Percentiles rank a stretch among this genome's conserved stretches.
These are phyloP conservation scores for Sicyos edulis DNA, from an alignment of 306 rosid species.

Conservation along the genomic window DNA sequence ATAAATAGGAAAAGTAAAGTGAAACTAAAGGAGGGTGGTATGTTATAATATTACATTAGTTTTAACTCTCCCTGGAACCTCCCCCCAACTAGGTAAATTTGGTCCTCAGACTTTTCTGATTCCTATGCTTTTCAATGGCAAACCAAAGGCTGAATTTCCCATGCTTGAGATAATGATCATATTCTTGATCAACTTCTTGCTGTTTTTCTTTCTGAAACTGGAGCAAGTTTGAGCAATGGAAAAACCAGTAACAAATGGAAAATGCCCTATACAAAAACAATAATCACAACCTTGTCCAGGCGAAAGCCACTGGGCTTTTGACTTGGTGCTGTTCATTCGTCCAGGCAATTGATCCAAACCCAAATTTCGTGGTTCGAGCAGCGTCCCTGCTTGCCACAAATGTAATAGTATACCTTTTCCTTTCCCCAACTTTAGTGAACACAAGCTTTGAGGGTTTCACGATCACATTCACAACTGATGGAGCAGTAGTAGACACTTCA, in stretches of 20 bases:
- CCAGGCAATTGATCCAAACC: conserved; percentile 73
- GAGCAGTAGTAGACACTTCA: conserved; percentile 38
- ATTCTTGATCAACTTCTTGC: conserved; percentile 14
- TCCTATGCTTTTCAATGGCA: conserved; percentile 13
- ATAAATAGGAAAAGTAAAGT: conserved; percentile 3
- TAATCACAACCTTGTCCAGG: conserved; percentile 50
- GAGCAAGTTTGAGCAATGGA: not conserved
- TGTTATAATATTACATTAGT: too few relatives aligned
- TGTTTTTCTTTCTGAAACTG: not conserved
- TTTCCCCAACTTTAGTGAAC: conserved; percentile 56
- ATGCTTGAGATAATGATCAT: not conserved
- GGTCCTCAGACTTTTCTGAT: not conserved
- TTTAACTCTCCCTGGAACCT: not conserved
- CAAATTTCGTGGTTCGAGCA: conserved; percentile 28
- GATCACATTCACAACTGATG: conserved; percentile 33
- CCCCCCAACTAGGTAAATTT: too few relatives aligned
- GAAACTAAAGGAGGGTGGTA: not conserved
- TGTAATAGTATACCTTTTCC: conserved; percentile 53
- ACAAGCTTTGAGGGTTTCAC: conserved; percentile 63
- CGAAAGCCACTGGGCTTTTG: conserved; percentile 65
- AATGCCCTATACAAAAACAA: not conserved
- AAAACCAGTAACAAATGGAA: conserved; percentile 5
- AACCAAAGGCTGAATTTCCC: conserved; percentile 9
- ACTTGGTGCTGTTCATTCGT: conserved; percentile 55
- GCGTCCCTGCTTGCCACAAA: conserved; percentile 44